phyloP scores from a whole-genome alignment of 202 grass and related monocot genomes.

The Panicum hallii region DNA sequence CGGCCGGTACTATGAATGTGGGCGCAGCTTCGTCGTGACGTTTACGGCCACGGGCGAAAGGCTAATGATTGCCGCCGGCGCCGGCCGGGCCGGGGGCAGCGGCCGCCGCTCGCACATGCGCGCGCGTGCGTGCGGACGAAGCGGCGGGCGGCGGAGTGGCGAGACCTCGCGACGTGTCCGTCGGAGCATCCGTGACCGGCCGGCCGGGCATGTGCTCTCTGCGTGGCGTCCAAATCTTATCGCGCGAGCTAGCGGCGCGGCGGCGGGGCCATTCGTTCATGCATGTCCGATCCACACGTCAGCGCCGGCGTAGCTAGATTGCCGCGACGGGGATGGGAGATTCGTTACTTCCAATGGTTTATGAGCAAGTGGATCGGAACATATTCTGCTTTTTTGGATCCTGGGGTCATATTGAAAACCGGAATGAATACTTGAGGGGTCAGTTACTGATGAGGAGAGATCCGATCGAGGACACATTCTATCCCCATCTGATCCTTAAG shows the following conservation, averaged over 20 bases:
- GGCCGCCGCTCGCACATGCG: slow-evolving; percentile 37
- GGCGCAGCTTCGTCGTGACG: neutral
- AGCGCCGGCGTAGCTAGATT: neutral
- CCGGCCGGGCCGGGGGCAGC: slow-evolving; percentile 13
- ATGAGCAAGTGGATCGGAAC: neutral
- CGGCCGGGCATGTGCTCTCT: neutral
- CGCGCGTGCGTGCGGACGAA: neutral
- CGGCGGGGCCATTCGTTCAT: neutral
- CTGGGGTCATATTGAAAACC: neutral
- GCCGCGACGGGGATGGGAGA: neutral
- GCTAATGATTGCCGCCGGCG: neutral
- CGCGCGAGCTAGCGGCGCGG: neutral
- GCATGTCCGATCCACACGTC: neutral
- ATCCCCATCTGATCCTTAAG: neutral
- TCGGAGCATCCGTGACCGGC: neutral
- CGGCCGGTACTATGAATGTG: neutral
- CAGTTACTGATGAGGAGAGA: neutral
- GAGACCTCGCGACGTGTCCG: slow-evolving; percentile 14
- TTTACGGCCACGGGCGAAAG: neutral
- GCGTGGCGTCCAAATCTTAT: slow-evolving; percentile 2
- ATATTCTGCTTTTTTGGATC: neutral
- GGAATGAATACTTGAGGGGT: neutral
- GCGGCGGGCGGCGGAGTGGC: neutral
- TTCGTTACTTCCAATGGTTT: neutral
- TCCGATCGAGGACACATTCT: neutral